Evolutionary conservation across 2,329 filamentous ascomycete genomes (phyloP).

Genomic region (Fusarium keratoplasticum): DNA sequence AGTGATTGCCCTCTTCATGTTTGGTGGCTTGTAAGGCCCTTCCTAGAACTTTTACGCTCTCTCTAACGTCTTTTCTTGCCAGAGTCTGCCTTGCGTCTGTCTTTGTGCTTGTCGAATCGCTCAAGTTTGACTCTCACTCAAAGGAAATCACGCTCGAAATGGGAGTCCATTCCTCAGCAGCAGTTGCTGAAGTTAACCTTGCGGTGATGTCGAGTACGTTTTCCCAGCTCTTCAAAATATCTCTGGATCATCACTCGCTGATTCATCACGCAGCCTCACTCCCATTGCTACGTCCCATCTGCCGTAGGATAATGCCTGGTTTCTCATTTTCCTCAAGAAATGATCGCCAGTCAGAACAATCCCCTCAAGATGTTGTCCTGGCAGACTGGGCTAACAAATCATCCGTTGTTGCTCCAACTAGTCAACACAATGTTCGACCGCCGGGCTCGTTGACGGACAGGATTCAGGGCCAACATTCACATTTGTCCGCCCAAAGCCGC

Average conservation of each 20-base stretch:
- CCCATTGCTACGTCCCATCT: conserved; percentile 31
- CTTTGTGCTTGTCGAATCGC: conserved; percentile 38
- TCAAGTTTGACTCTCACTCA: conserved; percentile 24
- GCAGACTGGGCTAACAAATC: not conserved
- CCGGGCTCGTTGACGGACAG: not conserved
- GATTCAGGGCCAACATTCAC: not conserved
- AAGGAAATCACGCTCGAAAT: conserved; percentile 42
- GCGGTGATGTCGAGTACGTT: conserved; percentile 41
- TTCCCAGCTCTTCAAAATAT: not conserved
- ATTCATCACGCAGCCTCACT: conserved; percentile 17
- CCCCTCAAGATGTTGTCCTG: not conserved
- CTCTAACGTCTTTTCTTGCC: not conserved
- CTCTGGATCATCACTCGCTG: not conserved
- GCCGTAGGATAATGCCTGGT: conserved; percentile 14
- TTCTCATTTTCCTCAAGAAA: conserved; percentile 19
- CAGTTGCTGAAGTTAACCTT: conserved; percentile 43
- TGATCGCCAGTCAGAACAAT: not conserved
- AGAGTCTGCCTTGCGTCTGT: conserved; percentile 41
- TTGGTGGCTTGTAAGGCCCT: conserved; percentile 43
- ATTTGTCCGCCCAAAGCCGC: not conserved
- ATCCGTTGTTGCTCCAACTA: too few relatives aligned
- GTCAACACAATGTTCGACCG: too few relatives aligned
- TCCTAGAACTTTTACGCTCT: not conserved
- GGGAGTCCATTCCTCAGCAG: conserved; percentile 39
- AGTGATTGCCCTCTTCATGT: conserved; percentile 44